phyloP scores from a whole-genome alignment of 2,329 filamentous ascomycete species.

The Fusarium cyanostomum region DNA sequence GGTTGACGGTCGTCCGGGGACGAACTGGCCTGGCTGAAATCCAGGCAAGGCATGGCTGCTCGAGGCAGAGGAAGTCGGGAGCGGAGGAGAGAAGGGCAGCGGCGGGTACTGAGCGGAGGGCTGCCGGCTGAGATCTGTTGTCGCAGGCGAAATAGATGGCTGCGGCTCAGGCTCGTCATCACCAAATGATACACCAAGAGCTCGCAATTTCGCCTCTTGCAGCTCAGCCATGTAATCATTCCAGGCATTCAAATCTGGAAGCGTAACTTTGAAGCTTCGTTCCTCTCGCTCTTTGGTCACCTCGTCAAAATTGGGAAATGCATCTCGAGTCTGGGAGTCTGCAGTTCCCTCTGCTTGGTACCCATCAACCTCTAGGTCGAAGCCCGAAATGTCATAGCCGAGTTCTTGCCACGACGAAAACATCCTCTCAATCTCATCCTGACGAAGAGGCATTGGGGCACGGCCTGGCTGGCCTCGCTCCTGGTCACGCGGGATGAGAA shows the following conservation, averaged over 20 bases:
- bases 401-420: conserved; percentile 72
- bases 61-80: conserved; percentile 80
- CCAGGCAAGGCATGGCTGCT: conserved; percentile 70
- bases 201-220: conserved; percentile 90
- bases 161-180: conserved; percentile 73
- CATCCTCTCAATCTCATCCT: conserved; percentile 68
- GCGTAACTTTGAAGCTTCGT: conserved; percentile 66
- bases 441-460: conserved; percentile 62
- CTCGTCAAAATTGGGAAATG: conserved; percentile 73
- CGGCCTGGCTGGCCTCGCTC: conserved; percentile 68
- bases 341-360: conserved; percentile 50
- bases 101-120: conserved; percentile 78
- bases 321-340: conserved; percentile 70
- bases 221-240: conserved; percentile 83
- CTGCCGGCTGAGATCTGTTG: conserved; percentile 70
- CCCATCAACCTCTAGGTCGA: conserved; percentile 67
- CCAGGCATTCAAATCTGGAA: conserved; percentile 76
- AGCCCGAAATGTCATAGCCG: conserved; percentile 75
- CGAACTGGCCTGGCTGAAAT: conserved; percentile 68
- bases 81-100: conserved; percentile 82
- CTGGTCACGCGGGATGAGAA: conserved; percentile 74
- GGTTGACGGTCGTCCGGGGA: conserved; percentile 67
- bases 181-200: conserved; percentile 85
- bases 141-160: conserved; percentile 72
- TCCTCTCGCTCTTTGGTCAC: conserved; percentile 64